Base-by-base conservation (phyloP, 1,139 yeast genomes). In the Candida sp. region DNA sequence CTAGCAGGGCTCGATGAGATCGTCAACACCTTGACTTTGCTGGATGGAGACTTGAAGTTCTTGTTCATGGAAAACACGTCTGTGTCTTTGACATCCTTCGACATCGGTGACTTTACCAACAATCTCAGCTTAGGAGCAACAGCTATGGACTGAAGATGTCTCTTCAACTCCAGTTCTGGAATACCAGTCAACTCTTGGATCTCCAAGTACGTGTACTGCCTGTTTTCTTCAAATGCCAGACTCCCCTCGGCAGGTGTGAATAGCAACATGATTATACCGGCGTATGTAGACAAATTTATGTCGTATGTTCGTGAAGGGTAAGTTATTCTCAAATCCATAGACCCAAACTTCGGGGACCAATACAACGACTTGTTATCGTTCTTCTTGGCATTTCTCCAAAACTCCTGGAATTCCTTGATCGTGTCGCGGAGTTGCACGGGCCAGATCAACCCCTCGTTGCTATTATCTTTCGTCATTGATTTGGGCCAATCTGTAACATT, bases 311-410 rank as follows among this genome's bases (percentile, higher is more conserved):
- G 80, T 41, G 84, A 80, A 6, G 87, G 86, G 57, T 84, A 87
- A 31, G 86, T 77, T 57, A 85, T 82, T 48, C 87, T 75, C 51
- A 96, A 78, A 60, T 92, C 98, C 37, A 33, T 5, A 12, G 37
- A 33, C n/a, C 97, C 96, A 62, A 86, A 82, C 58, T 86, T 86
- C 26, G 93, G 91, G 44, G 92, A 87, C 98, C 98, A 94, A 43
- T 77, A 81, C 49, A 94, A 71, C 32, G 84, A 81, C 61, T 97
- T 82, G 46, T 96, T 96, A 53, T 79, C 84, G 63, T 90, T 91
- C 50, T 83, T 78, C 43, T 83, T 78, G 11, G 78, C 75, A 55
- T 88, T 58, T 42, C 63, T 62, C 81, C 81, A 77, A 58, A 65
- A 77, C 50, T 75, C 77, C 57, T 77, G 81, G 58, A 77, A 77